Conservation (phyloP, 31 red algal genomes). For the Odonthalia washingtoniensis region DNA sequence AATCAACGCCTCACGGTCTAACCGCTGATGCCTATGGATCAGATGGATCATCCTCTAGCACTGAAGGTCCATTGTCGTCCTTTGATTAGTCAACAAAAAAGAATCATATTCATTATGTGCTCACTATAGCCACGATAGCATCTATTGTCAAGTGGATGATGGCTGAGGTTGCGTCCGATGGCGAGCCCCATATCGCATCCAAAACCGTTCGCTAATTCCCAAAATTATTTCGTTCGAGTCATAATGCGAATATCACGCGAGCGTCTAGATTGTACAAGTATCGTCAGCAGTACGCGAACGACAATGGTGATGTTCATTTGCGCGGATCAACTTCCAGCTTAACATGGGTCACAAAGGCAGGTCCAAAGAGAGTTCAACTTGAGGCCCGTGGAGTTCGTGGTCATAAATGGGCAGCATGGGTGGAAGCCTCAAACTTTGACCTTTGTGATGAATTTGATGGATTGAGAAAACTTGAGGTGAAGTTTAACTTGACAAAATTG, state of each 20-base stretch:
- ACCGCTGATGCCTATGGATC: background rate
- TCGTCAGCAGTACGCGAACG: background rate
- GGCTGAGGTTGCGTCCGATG: background rate
- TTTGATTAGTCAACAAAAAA: background rate
- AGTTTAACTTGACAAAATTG: conserved; percentile 32
- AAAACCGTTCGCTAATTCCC: conserved; percentile 9
- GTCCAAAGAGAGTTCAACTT: conserved; percentile 10
- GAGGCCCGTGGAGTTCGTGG: conserved; percentile 10
- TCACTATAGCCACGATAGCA: background rate
- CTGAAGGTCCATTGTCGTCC: background rate
- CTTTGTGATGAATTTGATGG: too few relatives aligned
- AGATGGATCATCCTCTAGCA: background rate
- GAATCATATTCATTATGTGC: background rate
- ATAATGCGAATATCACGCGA: conserved; percentile 16
- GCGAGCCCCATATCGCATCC: background rate
- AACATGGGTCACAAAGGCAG: background rate
- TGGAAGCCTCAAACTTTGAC: background rate
- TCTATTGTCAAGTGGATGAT: conserved; percentile 24
- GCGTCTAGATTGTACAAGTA: conserved; percentile 26
- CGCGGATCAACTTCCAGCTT: background rate
- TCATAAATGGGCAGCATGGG: conserved; percentile 24
- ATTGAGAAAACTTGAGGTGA: conserved; percentile 27
- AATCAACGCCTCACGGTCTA: too few relatives aligned
- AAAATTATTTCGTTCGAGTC: background rate
- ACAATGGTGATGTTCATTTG: background rate